Evolutionary conservation across 495 filamentous ascomycete genomes (phyloP).

Genomic region (Tuber brumale): DNA sequence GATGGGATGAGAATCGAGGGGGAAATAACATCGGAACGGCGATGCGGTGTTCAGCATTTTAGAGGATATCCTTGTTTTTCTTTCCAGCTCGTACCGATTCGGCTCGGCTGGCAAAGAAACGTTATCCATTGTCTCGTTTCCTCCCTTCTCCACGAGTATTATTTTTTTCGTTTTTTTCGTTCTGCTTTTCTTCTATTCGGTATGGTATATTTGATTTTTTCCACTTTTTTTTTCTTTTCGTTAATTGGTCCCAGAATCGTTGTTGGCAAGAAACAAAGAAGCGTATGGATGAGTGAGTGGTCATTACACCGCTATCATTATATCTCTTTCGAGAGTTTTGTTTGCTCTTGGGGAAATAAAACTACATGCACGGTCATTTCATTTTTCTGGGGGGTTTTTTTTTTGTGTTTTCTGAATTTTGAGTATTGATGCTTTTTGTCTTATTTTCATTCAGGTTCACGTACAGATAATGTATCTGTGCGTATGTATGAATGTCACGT

Average conservation of each 20-base stretch:
- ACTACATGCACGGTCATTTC: not conserved
- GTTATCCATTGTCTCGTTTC: slow-evolving; percentile 11
- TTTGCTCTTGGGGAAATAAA: not conserved
- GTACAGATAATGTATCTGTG: not conserved
- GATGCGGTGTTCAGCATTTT: slow-evolving; percentile 7
- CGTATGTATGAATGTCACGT: not conserved
- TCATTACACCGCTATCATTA: not conserved
- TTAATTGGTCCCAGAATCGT: not conserved
- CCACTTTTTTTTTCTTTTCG: not conserved
- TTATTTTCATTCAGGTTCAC: not conserved
- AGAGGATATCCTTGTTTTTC: slow-evolving; percentile 20
- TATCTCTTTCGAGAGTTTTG: not conserved
- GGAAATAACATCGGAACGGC: slow-evolving; percentile 18
- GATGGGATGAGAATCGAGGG: slow-evolving; percentile 9
- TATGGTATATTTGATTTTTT: slow-evolving; percentile 12
- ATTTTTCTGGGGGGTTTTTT: not conserved
- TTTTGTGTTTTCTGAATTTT: not conserved
- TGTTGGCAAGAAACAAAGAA: not conserved
- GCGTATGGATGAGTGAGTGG: not conserved
- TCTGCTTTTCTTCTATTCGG: not conserved
- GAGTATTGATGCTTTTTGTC: not conserved
- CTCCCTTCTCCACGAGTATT: slow-evolving; percentile 17
- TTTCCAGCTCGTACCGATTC: slow-evolving; percentile 30
- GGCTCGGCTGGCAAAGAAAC: slow-evolving; percentile 20
- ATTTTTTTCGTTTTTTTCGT: slow-evolving; percentile 10